Conservation (phyloP, 208 protist genomes). For the Leishmania mexicana region DNA sequence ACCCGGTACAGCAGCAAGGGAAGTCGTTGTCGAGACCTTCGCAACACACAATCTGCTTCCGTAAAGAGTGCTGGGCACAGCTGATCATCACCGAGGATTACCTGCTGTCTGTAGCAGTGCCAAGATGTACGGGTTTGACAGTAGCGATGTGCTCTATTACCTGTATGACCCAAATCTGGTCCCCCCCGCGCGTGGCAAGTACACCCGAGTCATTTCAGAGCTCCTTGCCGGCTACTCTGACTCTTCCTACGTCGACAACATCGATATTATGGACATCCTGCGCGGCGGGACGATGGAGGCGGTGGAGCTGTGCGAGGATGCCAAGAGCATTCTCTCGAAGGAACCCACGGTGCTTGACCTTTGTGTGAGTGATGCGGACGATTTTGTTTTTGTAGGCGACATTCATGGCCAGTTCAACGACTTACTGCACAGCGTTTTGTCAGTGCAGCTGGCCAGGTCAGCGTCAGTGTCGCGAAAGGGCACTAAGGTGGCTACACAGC, state of each 20-base stretch:
- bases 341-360: constrained; percentile 65
- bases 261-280: constrained; percentile 66
- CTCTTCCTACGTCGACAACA: constrained; percentile 33
- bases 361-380: constrained; percentile 42
- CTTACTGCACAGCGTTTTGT: constrained; percentile 63
- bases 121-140: neutral
- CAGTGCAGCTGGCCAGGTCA: constrained; percentile 52
- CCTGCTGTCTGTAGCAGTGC: neutral
- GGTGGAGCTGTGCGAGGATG: constrained; percentile 57
- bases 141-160: constrained; percentile 42
- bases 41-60: neutral
- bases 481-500: neutral
- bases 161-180: constrained; percentile 61
- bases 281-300: constrained; percentile 49
- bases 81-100: neutral
- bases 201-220: constrained; percentile 63
- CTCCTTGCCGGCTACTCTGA: constrained; percentile 62
- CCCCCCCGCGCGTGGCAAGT: constrained; percentile 55
- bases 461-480: constrained; percentile 6
- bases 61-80: neutral
- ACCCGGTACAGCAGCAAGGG: neutral
- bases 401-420: constrained; percentile 90
- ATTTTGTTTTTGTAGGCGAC: constrained; percentile 84
- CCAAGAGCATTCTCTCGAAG: constrained; percentile 38
- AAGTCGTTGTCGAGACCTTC: neutral